Evolutionary conservation across 1,284 basidiomycete species (phyloP), one percentile per base, ranked within the genome.

Genomic region (Apiotrichum brassicae): DNA sequence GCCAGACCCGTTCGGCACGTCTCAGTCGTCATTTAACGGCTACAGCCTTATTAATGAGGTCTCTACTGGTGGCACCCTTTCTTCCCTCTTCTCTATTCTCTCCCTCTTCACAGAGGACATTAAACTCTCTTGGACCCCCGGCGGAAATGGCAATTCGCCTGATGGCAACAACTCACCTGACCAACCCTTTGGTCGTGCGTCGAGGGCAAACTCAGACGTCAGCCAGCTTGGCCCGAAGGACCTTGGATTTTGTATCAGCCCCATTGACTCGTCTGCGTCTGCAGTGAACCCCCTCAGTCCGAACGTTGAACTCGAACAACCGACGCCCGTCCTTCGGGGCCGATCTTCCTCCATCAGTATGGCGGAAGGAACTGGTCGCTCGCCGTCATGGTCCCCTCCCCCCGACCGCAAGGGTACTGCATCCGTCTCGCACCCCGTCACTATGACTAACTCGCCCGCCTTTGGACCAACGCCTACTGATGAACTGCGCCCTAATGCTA

Each of bases 61-160:
- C 25, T 84, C 87, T 34, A 86, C 84, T n/a, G 92, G 92, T 6
- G 91, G 94, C 11, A 98, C 92, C 0, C 77, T 97, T 14, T 94
- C 91, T 34, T 94, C 90, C 62, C 78, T 97, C 34, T 97, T 98
- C 74, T 97, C 91, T 13, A 98, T 98, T 65, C 79, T 98, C 46
- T 87, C 76, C 51, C 78, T 99, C 41, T 98, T 99, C 74, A 99
- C 95, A 2, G 94, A 98, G 71, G 87, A 97, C 65, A 85, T 98
- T 62, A 86, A 92, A 71, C 82, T 97, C 60, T 86, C 88, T 53
- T 94, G 89, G 87, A 51, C 57, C 6, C 44, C 55, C 12, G 46
- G 13, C 6, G n/a, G 53, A 1, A 33, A 43, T 23, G 47, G 54
- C 3, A 81, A 81, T 20, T 73, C 30, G 1, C n/a, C n/a, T n/a